Conservation (phyloP, 495 filamentous ascomycete genomes). For the Podospora pseudopauciseta region DNA sequence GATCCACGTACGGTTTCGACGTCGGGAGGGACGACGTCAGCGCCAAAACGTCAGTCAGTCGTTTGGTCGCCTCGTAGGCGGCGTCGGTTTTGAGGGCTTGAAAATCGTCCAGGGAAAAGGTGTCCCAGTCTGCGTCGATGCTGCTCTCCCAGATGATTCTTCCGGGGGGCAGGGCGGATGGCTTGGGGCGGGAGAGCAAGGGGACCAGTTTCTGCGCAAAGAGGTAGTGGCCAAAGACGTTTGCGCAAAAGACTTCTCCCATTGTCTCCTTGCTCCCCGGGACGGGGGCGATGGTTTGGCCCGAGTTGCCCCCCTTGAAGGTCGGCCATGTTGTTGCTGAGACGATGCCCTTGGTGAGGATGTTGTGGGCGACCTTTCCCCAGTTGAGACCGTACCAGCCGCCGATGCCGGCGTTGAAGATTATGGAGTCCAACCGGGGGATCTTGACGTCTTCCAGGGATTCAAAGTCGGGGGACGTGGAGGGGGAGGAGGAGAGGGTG, state of each 20-base stretch:
- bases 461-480: constrained; percentile 30
- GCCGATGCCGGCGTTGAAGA: constrained; percentile 90
- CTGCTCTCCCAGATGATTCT: constrained; percentile 84
- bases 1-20: constrained; percentile 52
- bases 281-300: constrained; percentile 48
- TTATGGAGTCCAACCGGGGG: constrained; percentile 70
- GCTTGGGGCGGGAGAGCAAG: constrained; percentile 55
- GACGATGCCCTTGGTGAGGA: constrained; percentile 59
- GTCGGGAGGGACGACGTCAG: constrained; percentile 68
- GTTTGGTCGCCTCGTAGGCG: constrained; percentile 83
- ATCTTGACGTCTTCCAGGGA: constrained; percentile 46
- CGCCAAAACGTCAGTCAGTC: constrained; percentile 76
- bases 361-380: constrained; percentile 53
- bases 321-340: constrained; percentile 71
- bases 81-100: constrained; percentile 60
- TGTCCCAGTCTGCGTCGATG: constrained; percentile 59
- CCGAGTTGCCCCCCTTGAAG: constrained; percentile 64
- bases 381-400: constrained; percentile 80
- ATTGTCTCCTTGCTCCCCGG: constrained; percentile 33
- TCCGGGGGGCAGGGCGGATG: constrained; percentile 31
- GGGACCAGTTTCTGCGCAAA: constrained; percentile 75
- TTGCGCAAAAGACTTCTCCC: constrained; percentile 81
- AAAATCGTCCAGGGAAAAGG: constrained; percentile 65
- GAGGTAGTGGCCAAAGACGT: constrained; percentile 93
- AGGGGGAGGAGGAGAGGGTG: constrained; percentile 47